Base-by-base conservation (phyloP, 2,329 filamentous ascomycete genomes). In the Pochonia chlamydosporia region DNA sequence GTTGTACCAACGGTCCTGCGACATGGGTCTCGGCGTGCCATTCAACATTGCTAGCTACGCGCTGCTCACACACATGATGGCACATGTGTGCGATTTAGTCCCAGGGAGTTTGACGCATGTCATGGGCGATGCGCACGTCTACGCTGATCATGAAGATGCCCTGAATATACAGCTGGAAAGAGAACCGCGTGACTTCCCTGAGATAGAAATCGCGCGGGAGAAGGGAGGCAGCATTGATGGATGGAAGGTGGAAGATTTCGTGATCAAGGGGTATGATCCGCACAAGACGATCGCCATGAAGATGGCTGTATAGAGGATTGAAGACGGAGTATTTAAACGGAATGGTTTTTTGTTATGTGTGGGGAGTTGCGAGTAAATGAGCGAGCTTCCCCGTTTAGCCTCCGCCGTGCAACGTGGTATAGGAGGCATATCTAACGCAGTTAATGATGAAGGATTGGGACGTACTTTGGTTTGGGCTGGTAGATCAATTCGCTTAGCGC, bases 281-380 rank as follows among this genome's bases (percentile, higher is more conserved):
- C 89, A 96, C 66, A 92, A 91, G 72, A 79, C 79, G 5, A 95
- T 99, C 70, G 79, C 87, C 39, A 99, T 99, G 93, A 96, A 97
- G 73, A 99, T 99, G 93, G 95, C 89, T 62, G 92, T 97, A 49
- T 90, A n/a, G n/a, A n/a, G n/a, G n/a, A n/a, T n/a, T n/a, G n/a
- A n/a, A n/a, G n/a, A n/a, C n/a, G n/a, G n/a, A n/a, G n/a, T n/a
- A n/a, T n/a, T n/a, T n/a, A n/a, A n/a, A n/a, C n/a, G n/a, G n/a
- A n/a, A n/a, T n/a, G n/a, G n/a, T n/a, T n/a, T n/a, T n/a, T n/a
- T n/a, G n/a, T n/a, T n/a, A n/a, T n/a, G n/a, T n/a, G n/a, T n/a
- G n/a, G n/a, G n/a, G n/a, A n/a, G n/a, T n/a, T n/a, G n/a, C n/a
- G n/a, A n/a, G n/a, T n/a, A n/a, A n/a, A n/a, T 14, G 31, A 16